These are phyloP conservation scores for Penicillium sp. DNA, from an alignment of 2,329 filamentous ascomycete genomes.

Conservation along the genomic window DNA sequence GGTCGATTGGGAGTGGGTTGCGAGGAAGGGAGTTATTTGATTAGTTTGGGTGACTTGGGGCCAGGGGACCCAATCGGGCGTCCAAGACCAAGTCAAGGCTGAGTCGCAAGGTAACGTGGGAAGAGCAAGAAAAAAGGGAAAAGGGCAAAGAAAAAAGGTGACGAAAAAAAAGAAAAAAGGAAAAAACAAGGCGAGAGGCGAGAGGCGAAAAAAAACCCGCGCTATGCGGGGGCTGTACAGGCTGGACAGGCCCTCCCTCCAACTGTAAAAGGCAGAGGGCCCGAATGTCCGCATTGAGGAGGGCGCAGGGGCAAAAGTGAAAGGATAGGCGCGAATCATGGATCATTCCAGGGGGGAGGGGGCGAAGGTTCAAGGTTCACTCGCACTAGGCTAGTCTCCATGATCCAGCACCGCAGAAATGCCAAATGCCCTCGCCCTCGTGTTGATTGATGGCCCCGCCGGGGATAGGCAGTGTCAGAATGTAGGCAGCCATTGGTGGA, in stretches of 20 bases:
- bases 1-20: too few species aligned
- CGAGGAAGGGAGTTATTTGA: too few species aligned
- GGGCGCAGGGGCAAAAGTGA: not conserved
- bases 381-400: not conserved
- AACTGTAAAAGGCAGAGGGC: not conserved
- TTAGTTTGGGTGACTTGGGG: not conserved
- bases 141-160: not conserved
- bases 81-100: not conserved
- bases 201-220: not conserved
- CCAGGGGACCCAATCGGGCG: slow-evolving; percentile 3
- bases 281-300: not conserved
- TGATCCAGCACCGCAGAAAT: not conserved
- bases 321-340: slow-evolving; percentile 5
- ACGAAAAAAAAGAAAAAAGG: not conserved
- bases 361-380: not conserved
- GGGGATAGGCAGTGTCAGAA: not conserved
- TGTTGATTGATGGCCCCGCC: slow-evolving; percentile 15
- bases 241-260: too few species aligned
- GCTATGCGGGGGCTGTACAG: not conserved
- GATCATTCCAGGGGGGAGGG: slow-evolving; percentile 1
- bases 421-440: slow-evolving; percentile 9
- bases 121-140: not conserved
- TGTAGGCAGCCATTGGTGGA: slow-evolving; percentile 12
- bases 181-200: slow-evolving; percentile 5
- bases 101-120: slow-evolving; percentile 3